Conservation (phyloP, 2,329 filamentous ascomycete genomes). For the Alternaria alternata region DNA sequence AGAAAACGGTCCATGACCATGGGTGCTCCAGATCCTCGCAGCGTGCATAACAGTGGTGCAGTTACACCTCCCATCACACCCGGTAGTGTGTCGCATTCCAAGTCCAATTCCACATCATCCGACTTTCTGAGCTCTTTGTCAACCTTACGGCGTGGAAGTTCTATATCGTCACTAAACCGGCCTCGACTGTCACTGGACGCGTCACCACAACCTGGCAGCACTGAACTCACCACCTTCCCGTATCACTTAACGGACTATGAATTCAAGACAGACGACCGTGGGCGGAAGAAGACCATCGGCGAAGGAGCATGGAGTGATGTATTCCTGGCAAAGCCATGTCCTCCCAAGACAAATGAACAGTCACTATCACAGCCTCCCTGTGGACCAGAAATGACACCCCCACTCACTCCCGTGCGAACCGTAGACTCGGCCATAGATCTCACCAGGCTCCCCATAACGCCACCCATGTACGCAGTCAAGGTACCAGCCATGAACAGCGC, state of each 20-base stretch:
- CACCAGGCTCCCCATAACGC: constrained; percentile 17
- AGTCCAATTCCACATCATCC: constrained; percentile 29
- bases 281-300: constrained; percentile 41
- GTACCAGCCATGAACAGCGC: constrained; percentile 41
- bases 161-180: constrained; percentile 24
- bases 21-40: constrained; percentile 17
- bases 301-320: constrained; percentile 50
- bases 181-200: constrained; percentile 27
- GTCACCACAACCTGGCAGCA: constrained; percentile 28
- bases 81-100: constrained; percentile 30
- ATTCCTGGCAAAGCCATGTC: constrained; percentile 40
- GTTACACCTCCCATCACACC: constrained; percentile 44
- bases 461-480: constrained; percentile 46
- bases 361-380: background rate
- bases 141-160: constrained; percentile 30
- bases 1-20: constrained; percentile 28
- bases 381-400: constrained; percentile 32
- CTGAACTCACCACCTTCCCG: constrained; percentile 35
- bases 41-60: constrained; percentile 27
- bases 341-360: constrained; percentile 22
- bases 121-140: constrained; percentile 28
- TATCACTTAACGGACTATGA: constrained; percentile 39
- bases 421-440: constrained; percentile 24
- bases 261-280: constrained; percentile 30
- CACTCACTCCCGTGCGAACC: constrained; percentile 37